A percentile compares a stretch with the other conserved stretches of the same genome.
Conservation (phyloP, 108 stramenopile species). For the Nannochloropsis granulata region DNA sequence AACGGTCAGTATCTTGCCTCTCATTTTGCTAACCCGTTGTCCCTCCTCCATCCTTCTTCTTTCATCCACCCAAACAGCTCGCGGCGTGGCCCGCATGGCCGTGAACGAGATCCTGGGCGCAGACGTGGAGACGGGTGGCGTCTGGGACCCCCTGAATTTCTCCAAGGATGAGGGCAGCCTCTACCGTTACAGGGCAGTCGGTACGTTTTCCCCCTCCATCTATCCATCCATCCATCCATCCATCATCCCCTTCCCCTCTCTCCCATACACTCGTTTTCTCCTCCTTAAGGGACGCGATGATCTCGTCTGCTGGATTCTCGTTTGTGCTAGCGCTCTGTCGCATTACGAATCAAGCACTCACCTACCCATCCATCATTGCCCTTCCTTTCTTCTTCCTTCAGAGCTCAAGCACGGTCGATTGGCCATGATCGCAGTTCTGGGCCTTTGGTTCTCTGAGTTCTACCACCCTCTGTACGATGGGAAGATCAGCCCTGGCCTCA, state of each 20-base stretch:
- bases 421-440: conserved; percentile 45
- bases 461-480: conserved; percentile 48
- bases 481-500: conserved; percentile 35
- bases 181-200: conserved; percentile 22
- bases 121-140: conserved; percentile 27
- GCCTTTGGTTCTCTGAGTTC: conserved; percentile 42
- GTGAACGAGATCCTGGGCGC: conserved; percentile 35
- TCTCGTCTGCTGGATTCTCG: too few species aligned
- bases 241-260: too few species aligned
- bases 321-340: too few species aligned
- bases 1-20: too few species aligned
- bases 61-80: background rate
- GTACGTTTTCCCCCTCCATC: too few species aligned
- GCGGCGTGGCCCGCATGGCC: conserved; percentile 9
- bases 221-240: too few species aligned
- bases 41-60: background rate
- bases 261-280: too few species aligned
- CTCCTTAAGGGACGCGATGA: too few species aligned
- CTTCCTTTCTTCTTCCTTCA: background rate
- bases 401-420: conserved; percentile 58
- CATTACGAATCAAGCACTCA: too few species aligned
- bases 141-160: conserved; percentile 32
- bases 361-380: too few species aligned
- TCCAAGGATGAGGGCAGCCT: conserved; percentile 27
- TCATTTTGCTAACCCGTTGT: too few species aligned